phyloP scores from a whole-genome alignment of 2,329 filamentous ascomycete genomes.

The Diaporthe longicolla region DNA sequence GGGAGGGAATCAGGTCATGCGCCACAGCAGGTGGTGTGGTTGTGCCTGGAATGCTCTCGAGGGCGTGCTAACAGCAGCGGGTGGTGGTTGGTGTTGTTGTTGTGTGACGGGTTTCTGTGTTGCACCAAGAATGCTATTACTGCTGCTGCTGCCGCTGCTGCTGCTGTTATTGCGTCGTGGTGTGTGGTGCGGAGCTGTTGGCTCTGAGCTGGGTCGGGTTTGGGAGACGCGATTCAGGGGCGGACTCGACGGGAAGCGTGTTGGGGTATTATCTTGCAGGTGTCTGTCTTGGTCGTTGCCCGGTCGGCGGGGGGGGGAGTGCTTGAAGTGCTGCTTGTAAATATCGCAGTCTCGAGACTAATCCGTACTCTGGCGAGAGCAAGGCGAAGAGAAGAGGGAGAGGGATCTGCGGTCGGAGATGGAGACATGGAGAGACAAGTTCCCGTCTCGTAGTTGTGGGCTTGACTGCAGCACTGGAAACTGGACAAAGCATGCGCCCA shows the following conservation, averaged over 20 bases:
- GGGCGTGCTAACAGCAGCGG: neutral
- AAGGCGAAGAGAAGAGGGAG: neutral
- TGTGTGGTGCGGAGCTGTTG: neutral
- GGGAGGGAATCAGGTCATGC: constrained; percentile 25
- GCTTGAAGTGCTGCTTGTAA: neutral
- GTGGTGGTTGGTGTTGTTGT: neutral
- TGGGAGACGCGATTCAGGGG: constrained; percentile 32
- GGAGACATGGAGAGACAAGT: constrained; percentile 11
- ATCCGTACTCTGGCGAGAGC: neutral
- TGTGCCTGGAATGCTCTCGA: constrained; percentile 7
- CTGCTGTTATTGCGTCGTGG: neutral
- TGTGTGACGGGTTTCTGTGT: neutral
- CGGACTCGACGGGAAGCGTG: constrained; percentile 18
- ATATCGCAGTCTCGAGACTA: neutral
- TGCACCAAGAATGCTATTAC: constrained; percentile 17
- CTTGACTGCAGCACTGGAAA: neutral
- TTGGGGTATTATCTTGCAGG: constrained; percentile 19
- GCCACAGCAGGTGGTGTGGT: neutral
- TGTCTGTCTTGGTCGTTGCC: constrained; percentile 17
- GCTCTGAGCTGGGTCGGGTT: constrained; percentile 5
- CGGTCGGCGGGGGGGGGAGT: neutral
- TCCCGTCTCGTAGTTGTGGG: constrained; percentile 18
- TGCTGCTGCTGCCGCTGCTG: neutral
- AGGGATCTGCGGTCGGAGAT: constrained; percentile 19
- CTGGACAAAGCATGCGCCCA: constrained; percentile 21